Evolutionary conservation across 495 filamentous ascomycete genomes (phyloP).

Genomic region (Aspergillus affinis): DNA sequence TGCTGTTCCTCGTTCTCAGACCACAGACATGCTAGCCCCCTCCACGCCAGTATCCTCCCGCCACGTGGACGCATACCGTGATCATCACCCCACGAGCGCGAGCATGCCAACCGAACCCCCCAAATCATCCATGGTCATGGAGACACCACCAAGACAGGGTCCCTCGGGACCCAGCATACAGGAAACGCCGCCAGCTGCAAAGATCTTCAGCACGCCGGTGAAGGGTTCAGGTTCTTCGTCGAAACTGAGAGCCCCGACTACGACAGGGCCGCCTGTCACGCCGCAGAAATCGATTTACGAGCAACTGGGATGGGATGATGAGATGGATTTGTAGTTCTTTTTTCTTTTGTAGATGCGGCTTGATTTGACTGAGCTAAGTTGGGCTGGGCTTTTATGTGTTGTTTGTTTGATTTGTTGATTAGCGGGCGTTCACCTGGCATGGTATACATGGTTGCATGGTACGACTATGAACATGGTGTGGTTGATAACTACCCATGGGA

Average conservation of each 20-base stretch:
- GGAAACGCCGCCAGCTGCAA: conserved; percentile 15
- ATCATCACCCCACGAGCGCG: not conserved
- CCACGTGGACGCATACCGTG: conserved; percentile 18
- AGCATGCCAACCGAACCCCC: not conserved
- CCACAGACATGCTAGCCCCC: conserved; percentile 25
- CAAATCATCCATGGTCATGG: conserved; percentile 32
- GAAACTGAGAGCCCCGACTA: conserved; percentile 1
- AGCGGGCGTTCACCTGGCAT: not conserved
- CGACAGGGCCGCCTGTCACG: conserved; percentile 31
- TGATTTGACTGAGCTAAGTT: conserved; percentile 1
- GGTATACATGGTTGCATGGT: not conserved
- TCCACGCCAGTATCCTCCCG: conserved; percentile 37
- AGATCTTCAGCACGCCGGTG: conserved; percentile 24
- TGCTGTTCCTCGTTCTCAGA: conserved; percentile 23
- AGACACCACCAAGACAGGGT: conserved; percentile 42
- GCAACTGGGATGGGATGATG: conserved; percentile 73
- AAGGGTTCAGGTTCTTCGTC: conserved; percentile 20
- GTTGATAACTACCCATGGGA: too few species aligned
- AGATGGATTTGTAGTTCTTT: conserved; percentile 17
- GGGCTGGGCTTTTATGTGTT: not conserved
- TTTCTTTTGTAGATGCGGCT: conserved; percentile 9
- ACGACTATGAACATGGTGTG: not conserved
- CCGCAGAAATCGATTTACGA: conserved; percentile 64
- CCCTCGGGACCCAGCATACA: conserved; percentile 15
- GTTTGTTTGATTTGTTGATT: not conserved